Percentiles rank a stretch among this genome's conserved stretches.
Conservation (phyloP, 306 rosid genomes). For the Alnus rubra region DNA sequence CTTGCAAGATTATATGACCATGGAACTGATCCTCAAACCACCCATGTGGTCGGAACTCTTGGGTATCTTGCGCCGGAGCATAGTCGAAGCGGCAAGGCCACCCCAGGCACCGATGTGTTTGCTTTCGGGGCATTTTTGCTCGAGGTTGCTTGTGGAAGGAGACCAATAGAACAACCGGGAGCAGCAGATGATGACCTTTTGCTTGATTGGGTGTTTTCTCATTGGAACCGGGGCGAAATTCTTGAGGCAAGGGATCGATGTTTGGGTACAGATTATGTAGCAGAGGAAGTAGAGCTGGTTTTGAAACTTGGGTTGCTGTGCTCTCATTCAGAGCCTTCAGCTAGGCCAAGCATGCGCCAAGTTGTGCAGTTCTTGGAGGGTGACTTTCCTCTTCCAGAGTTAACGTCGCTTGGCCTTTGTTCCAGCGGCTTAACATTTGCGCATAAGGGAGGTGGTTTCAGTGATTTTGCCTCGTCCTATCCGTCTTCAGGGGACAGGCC, state of each 20-base stretch:
- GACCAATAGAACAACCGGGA: conserved; percentile 29
- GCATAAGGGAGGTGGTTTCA: conserved; percentile 27
- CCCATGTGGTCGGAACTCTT: conserved; percentile 36
- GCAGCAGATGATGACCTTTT: conserved; percentile 32
- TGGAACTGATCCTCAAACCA: conserved; percentile 35
- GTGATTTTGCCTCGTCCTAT: conserved; percentile 38
- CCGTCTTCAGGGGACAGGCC: conserved; percentile 38
- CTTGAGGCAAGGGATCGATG: conserved; percentile 56
- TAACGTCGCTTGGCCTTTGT: conserved; percentile 28
- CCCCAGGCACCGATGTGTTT: conserved; percentile 29
- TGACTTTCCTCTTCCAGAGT: conserved; percentile 16
- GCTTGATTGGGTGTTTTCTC: conserved; percentile 73
- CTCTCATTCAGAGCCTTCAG: conserved; percentile 26
- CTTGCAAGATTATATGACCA: conserved; percentile 40
- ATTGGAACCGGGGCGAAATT: conserved; percentile 30
- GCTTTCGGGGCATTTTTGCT: conserved; percentile 41
- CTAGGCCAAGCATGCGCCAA: conserved; percentile 41
- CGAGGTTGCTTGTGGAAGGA: conserved; percentile 38
- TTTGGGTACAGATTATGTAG: conserved; percentile 37
- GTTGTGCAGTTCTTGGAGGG: conserved; percentile 37
- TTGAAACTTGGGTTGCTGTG: conserved; percentile 75
- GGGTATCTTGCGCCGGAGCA: conserved; percentile 44
- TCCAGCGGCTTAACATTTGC: conserved; percentile 39
- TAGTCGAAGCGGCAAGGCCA: conserved; percentile 33
- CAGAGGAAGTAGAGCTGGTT: conserved; percentile 44